Evolutionary conservation across 2,329 filamentous ascomycete species (phyloP).

Genomic region (Madurella mycetomatis): DNA sequence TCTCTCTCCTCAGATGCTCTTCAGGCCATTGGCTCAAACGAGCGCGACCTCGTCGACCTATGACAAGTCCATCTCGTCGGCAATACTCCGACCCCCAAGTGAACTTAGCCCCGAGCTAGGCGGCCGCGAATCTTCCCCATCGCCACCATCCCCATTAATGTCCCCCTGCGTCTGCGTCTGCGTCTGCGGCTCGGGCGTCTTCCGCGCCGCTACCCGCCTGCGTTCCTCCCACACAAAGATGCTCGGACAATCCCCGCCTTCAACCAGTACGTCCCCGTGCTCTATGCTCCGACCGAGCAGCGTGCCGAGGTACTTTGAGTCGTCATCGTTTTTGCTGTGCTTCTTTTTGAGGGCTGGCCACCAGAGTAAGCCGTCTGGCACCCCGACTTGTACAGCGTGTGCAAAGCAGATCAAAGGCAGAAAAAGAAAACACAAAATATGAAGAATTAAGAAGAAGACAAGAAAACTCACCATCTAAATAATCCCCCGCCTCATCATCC

Average conservation of each 20-base stretch:
- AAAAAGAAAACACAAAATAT: no score
- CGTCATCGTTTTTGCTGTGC: conserved; percentile 83
- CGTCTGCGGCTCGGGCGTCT: conserved; percentile 26
- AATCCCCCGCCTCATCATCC: conserved; percentile 62
- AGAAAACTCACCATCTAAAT: conserved; percentile 54
- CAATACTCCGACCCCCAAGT: conserved; percentile 45
- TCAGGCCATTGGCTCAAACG: not conserved
- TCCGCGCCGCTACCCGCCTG: conserved; percentile 32
- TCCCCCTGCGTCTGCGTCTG: conserved; percentile 18
- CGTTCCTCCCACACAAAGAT: conserved; percentile 61
- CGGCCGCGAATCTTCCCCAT: conserved; percentile 37
- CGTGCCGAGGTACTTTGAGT: conserved; percentile 80
- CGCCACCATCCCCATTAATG: conserved; percentile 13
- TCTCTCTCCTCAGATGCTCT: not conserved
- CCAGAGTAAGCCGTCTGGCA: not conserved
- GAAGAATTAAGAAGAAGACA: not conserved
- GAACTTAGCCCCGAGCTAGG: conserved; percentile 56
- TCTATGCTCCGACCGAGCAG: conserved; percentile 72
- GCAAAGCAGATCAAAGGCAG: not conserved
- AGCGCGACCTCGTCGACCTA: conserved; percentile 2
- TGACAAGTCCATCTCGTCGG: conserved; percentile 45
- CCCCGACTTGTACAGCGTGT: no score
- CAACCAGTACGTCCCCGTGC: conserved; percentile 67
- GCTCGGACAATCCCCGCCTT: conserved; percentile 67
- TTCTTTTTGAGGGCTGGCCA: conserved; percentile 76